Evolutionary conservation across 441 rosid genomes (phyloP), one percentile per base, ranked within the genome.

Genomic region (Dalechampia spathulata): DNA sequence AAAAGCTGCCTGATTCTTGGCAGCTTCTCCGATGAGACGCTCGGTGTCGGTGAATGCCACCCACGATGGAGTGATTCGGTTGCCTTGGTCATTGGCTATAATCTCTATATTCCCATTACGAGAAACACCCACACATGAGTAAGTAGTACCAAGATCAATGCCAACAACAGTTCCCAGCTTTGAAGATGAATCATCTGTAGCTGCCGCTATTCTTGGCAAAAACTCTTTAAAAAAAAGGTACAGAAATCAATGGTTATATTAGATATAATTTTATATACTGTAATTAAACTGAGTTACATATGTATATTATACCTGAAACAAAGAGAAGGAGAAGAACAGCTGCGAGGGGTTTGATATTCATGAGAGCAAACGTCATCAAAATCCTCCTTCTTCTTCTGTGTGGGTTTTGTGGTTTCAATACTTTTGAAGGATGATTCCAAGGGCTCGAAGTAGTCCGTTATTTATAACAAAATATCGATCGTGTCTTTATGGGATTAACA

Each of bases 51-150:
- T 75, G 64, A 82, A 82, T 6, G 85, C 85, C 26, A 82, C 83
- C 85, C 85, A 77, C 0, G 88, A 75, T 12, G 88, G 85, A 38
- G 85, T 82, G 46, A 82, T 77, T 60, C 88, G 67, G 69, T 79
- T 79, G 2, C 85, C 88, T 46, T 79, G 83, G 72, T 83, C 82
- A 67, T 83, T 83, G 40, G 89, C 85, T 70, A 82, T 67, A 44
- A 79, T 75, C 63, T 82, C 85, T 25, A 78, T 70, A 22, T 62
- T 65, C 10, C 78, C 75, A 37, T 75, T 69, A 43, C 61, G 63
- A 49, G 71, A 68, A n/a, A 79, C 76, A 7, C 75, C 89, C 26
- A 82, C 83, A 40, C 85, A 77, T 5, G 88, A 79, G 49, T 79
- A 77, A 16, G 85, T 82, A 0, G 85, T 79, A 40, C 83, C 88